Percentiles rank a stretch among this genome's conserved stretches.
These are phyloP conservation scores for Raffaelea albimanens DNA, from an alignment of 2,329 filamentous ascomycete genomes.

Conservation along the genomic window DNA sequence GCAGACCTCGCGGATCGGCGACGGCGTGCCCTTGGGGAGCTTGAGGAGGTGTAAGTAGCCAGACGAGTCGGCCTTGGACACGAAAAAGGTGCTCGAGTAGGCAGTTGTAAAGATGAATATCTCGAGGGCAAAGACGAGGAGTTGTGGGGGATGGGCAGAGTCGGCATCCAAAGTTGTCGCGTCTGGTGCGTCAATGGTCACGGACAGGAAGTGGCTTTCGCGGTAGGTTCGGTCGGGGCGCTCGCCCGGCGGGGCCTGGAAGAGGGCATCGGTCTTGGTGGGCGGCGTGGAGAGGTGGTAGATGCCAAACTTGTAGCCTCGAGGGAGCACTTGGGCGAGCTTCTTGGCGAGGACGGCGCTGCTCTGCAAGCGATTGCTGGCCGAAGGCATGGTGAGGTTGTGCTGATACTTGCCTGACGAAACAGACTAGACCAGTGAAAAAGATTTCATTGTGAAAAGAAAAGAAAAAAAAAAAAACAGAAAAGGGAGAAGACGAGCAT, in stretches of 20 bases:
- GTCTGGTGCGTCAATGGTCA: slow-evolving; percentile 33
- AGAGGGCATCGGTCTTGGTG: slow-evolving; percentile 64
- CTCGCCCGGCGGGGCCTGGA: slow-evolving; percentile 63
- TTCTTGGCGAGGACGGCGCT: slow-evolving; percentile 24
- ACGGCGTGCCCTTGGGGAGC: slow-evolving; percentile 52
- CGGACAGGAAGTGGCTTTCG: slow-evolving; percentile 67
- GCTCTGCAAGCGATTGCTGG: slow-evolving; percentile 7
- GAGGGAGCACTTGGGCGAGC: slow-evolving; percentile 43
- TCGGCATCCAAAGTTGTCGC: slow-evolving; percentile 9
- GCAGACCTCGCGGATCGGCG: slow-evolving; percentile 65
- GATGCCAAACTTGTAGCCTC: slow-evolving; percentile 51
- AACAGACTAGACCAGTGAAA: too few relatives aligned
- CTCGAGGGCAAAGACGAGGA: slow-evolving; percentile 77
- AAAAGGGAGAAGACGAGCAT: too few relatives aligned
- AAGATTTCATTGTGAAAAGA: too few relatives aligned
- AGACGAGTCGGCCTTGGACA: slow-evolving; percentile 95
- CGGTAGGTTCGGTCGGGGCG: slow-evolving; percentile 71
- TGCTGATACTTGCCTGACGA: too few relatives aligned
- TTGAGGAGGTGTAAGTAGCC: slow-evolving; percentile 67
- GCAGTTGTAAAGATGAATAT: slow-evolving; percentile 78
- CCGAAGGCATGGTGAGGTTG: too few relatives aligned
- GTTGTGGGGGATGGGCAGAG: not conserved
- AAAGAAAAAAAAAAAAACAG: too few relatives aligned
- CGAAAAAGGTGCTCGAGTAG: slow-evolving; percentile 76
- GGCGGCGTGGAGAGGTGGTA: slow-evolving; percentile 86